phyloP scores from a whole-genome alignment of 495 filamentous ascomycete species.

The Lophiotrema nucula region DNA sequence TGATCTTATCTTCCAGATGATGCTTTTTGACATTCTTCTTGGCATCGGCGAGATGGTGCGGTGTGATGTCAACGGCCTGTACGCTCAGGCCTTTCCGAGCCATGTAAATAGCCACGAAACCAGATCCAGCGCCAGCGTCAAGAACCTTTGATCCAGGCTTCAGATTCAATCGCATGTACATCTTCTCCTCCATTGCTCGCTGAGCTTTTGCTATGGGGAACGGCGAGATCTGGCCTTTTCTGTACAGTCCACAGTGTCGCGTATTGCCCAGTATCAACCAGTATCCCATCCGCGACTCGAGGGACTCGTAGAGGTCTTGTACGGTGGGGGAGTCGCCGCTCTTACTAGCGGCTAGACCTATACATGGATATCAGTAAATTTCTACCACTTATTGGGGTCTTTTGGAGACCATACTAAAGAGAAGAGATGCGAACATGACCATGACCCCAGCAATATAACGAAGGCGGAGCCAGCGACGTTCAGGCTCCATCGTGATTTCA shows the following conservation, averaged over 20 bases:
- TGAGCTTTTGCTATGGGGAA: conserved; percentile 21
- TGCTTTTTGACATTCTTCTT: conserved; percentile 42
- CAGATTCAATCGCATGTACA: conserved; percentile 16
- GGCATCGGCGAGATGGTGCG: conserved; percentile 50
- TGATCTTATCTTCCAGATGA: conserved; percentile 43
- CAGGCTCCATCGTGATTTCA: too few species aligned
- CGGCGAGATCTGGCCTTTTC: conserved; percentile 9
- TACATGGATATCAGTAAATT: too few species aligned
- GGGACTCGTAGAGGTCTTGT: conserved; percentile 20
- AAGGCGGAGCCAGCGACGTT: too few species aligned
- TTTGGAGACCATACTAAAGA: too few species aligned
- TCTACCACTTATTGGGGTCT: too few species aligned
- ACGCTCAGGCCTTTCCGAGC: conserved; percentile 41
- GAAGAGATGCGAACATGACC: too few species aligned
- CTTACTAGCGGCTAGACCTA: conserved; percentile 17
- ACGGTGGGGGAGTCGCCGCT: conserved; percentile 11
- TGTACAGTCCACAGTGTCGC: conserved; percentile 24
- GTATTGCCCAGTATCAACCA: conserved; percentile 27
- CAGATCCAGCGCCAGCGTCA: conserved; percentile 28
- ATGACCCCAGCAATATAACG: too few species aligned
- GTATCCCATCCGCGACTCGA: conserved; percentile 32
- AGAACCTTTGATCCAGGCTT: conserved; percentile 16
- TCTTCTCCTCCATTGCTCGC: conserved; percentile 28
- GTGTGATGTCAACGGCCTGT: conserved; percentile 53
- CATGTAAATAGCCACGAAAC: conserved; percentile 27